phyloP scores from a whole-genome alignment of 306 rosid species.

The Cicer cuneatum region DNA sequence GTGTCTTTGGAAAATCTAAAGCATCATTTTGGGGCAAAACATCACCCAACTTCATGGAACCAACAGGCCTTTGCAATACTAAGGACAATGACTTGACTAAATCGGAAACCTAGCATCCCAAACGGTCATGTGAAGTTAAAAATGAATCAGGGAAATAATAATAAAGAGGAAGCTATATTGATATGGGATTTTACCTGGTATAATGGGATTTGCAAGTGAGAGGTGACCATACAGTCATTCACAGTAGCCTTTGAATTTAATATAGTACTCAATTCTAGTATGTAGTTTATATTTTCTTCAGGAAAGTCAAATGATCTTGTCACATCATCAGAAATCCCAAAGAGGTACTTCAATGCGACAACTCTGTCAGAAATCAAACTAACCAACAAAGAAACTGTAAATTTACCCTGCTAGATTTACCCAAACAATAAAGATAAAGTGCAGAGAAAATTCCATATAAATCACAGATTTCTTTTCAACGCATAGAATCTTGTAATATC shows the following conservation, averaged over 20 bases:
- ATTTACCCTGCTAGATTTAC: slow-evolving; percentile 39
- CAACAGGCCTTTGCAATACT: slow-evolving; percentile 67
- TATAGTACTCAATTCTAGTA: slow-evolving; percentile 59
- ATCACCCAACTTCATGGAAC: slow-evolving; percentile 57
- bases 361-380: slow-evolving; percentile 79
- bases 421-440: slow-evolving; percentile 26
- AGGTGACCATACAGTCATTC: slow-evolving; percentile 57
- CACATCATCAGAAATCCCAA: slow-evolving; percentile 73
- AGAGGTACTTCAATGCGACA: slow-evolving; percentile 71
- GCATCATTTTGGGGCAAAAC: slow-evolving; percentile 54
- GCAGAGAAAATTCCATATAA: not conserved
- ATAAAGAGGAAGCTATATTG: slow-evolving; percentile 11
- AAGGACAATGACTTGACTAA: slow-evolving; percentile 62
- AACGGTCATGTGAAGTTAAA: slow-evolving; percentile 43
- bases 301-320: slow-evolving; percentile 58
- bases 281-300: slow-evolving; percentile 67
- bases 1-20: slow-evolving; percentile 57
- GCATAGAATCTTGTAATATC: slow-evolving; percentile 22
- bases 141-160: slow-evolving; percentile 28
- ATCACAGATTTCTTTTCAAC: slow-evolving; percentile 9
- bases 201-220: slow-evolving; percentile 58
- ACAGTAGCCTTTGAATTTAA: slow-evolving; percentile 60
- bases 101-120: slow-evolving; percentile 68
- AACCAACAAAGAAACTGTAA: slow-evolving; percentile 60
- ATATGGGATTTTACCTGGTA: slow-evolving; percentile 60